A percentile compares a stretch with the other conserved stretches of the same genome.
Conservation (phyloP, 169 alveolate species). For the Perkinsus chesapeaki region DNA sequence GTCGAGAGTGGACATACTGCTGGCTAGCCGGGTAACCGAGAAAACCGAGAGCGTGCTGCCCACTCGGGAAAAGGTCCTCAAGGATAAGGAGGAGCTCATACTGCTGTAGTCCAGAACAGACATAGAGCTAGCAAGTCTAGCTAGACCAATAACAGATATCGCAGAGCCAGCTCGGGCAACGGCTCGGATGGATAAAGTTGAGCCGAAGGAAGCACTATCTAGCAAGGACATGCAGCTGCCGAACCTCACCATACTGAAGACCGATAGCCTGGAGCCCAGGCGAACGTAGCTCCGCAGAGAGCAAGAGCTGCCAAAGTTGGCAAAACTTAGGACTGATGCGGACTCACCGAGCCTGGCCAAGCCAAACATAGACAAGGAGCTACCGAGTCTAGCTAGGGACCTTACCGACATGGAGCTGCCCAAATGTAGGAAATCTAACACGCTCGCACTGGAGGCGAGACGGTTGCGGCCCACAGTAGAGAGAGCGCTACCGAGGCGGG, state of each 20-base stretch:
- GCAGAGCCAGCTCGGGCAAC: background rate
- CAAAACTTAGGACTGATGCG: background rate
- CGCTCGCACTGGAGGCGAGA: background rate
- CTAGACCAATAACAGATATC: background rate
- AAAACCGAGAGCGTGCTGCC: background rate
- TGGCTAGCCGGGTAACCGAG: background rate
- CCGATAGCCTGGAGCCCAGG: background rate
- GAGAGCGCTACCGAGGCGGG: background rate
- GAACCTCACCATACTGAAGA: background rate
- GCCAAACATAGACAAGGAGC: background rate
- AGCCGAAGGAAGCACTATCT: background rate
- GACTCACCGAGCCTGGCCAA: background rate
- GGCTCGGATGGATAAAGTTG: background rate
- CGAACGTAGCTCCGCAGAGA: background rate
- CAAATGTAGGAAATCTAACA: background rate
- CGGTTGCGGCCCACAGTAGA: background rate
- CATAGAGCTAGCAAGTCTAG: background rate
- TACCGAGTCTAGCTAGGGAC: background rate
- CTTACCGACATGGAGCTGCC: background rate
- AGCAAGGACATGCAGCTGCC: background rate
- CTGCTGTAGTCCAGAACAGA: background rate
- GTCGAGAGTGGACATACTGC: background rate
- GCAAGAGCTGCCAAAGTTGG: background rate
- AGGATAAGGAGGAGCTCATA: background rate
- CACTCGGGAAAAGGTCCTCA: background rate